phyloP scores from a whole-genome alignment of 805 yeast genomes.

The Sugiyamaella qingdaonensis region DNA sequence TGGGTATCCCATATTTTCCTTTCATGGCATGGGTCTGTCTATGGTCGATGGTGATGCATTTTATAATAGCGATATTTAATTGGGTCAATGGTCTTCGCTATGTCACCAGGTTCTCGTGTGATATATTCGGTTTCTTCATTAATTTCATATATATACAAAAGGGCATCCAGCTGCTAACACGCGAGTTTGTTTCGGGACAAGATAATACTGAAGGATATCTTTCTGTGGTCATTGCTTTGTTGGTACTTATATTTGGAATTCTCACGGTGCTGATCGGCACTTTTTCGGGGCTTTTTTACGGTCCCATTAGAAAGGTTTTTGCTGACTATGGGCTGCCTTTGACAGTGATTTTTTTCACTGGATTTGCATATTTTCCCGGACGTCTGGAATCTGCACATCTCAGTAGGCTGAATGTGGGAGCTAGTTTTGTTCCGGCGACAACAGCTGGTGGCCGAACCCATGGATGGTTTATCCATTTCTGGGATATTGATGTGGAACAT shows the following conservation, averaged over 20 bases:
- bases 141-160: conserved; percentile 84
- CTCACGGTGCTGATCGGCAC: conserved; percentile 55
- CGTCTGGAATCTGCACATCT: conserved; percentile 53
- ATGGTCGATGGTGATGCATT: conserved; percentile 85
- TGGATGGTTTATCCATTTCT: conserved; percentile 77
- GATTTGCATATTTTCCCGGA: conserved; percentile 90
- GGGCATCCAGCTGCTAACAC: conserved; percentile 74
- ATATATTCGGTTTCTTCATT: conserved; percentile 88
- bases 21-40: conserved; percentile 95
- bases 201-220: conserved; percentile 57
- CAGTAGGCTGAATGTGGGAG: conserved; percentile 61
- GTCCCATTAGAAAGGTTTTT: conserved; percentile 59
- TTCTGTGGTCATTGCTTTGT: conserved; percentile 65
- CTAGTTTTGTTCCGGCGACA: conserved; percentile 70
- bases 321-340: conserved; percentile 85
- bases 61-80: conserved; percentile 65
- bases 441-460: conserved; percentile 33
- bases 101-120: conserved; percentile 82
- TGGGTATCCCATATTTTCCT: conserved; percentile 59
- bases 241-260: conserved; percentile 78
- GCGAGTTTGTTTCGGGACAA: conserved; percentile 54
- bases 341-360: conserved; percentile 84
- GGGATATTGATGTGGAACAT: conserved; percentile 68
- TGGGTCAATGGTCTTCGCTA: conserved; percentile 60
- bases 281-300: conserved; percentile 57